phyloP scores from a whole-genome alignment of 169 alveolate species.

The Cyclospora cayetanensis region DNA sequence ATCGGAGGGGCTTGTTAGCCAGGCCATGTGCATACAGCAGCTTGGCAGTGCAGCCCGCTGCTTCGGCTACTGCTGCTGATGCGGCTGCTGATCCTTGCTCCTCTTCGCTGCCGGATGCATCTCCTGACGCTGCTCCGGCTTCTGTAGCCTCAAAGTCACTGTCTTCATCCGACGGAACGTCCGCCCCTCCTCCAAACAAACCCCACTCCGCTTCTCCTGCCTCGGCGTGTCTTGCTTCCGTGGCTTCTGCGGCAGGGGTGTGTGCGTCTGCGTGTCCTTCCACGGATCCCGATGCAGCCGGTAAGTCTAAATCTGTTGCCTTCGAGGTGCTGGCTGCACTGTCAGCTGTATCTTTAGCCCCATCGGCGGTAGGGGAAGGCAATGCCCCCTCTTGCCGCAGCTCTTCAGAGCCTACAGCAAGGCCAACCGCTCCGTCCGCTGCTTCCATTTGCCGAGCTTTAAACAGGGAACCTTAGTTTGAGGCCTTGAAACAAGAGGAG shows the following conservation, averaged over 20 bases:
- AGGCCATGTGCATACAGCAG: not conserved
- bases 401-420: no score
- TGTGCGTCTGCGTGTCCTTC: not conserved
- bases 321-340: no score
- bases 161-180: not conserved
- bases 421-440: no score
- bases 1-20: not conserved
- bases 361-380: no score
- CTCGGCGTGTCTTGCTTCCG: not conserved
- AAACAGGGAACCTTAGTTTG: no score
- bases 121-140: slow-evolving; percentile 1
- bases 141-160: not conserved
- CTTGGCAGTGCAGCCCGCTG: slow-evolving; percentile 2
- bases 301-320: not conserved
- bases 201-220: slow-evolving; percentile 26
- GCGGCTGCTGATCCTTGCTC: not conserved
- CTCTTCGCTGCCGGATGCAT: not conserved
- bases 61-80: not conserved
- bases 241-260: not conserved
- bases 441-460: no score
- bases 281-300: not conserved
- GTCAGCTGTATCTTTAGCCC: no score
- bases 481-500: no score
- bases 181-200: not conserved
- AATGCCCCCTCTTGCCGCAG: no score